Conservation (phyloP, 768 basidiomycete genomes). For the Phlegmacium glaucopus region DNA sequence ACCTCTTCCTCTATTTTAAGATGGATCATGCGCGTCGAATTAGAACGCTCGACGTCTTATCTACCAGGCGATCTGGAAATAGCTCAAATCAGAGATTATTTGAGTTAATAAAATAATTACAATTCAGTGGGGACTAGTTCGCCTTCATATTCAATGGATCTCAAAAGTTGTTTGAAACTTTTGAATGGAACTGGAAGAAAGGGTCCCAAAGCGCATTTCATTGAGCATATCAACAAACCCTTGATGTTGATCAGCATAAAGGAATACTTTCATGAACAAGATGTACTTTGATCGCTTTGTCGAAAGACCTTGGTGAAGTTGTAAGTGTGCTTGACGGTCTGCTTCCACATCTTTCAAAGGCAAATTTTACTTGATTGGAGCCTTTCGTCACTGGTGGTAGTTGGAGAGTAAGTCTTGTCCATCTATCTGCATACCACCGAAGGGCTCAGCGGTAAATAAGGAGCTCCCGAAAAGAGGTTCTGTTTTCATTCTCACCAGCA, state of each 20-base stretch:
- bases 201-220: constrained; percentile 90
- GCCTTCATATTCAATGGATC: constrained; percentile 73
- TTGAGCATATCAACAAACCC: constrained; percentile 96
- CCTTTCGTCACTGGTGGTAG: constrained; percentile 86
- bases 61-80: constrained; percentile 78
- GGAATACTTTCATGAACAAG: not conserved
- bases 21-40: constrained; percentile 59
- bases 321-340: constrained; percentile 75
- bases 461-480: too few relatives aligned
- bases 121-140: constrained; percentile 89
- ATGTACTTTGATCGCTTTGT: constrained; percentile 84
- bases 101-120: constrained; percentile 37
- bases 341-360: constrained; percentile 83
- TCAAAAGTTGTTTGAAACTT: constrained; percentile 69
- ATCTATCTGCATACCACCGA: constrained; percentile 89
- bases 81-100: not conserved
- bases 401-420: constrained; percentile 56
- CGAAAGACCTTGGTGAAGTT: constrained; percentile 96
- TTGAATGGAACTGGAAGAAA: constrained; percentile 60
- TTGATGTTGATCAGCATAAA: constrained; percentile 23
- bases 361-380: constrained; percentile 66
- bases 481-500: too few relatives aligned
- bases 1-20: constrained; percentile 51
- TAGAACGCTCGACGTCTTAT: constrained; percentile 88
- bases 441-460: constrained; percentile 55